Base-by-base conservation (phyloP, 176 grass and related monocot species). In the Eragrostis nindensis region DNA sequence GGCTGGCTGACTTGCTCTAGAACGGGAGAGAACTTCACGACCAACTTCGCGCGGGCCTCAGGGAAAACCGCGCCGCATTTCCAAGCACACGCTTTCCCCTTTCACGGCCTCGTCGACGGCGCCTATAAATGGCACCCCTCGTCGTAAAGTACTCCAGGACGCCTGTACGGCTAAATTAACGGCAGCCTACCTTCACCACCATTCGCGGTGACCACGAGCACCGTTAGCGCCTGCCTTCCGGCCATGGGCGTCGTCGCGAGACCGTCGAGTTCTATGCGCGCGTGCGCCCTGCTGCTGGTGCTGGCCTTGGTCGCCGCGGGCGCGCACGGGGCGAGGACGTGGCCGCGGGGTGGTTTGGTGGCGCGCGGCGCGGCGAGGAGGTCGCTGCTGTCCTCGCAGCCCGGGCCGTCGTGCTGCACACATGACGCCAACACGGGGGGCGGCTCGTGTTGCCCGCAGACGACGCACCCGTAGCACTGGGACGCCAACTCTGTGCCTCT, bases 331-430 rank as follows among this genome's bases (percentile, higher is more conserved):
- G 62, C 62, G 25, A 68, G 55, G 19, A 1, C 12, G 19, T 27
- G 29, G 7, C 60, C 44, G 12, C 27, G 48, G 27, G 11, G 15
- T 0, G 43, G 17, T 17, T 1, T 12, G 26, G 18, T 3, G 54
- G 26, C 2, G 55, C 19, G 24, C 13, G 56, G 27, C 2, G 55
- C 5, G 39, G n/a, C 16, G 17, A 42, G 6, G 15, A 29, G 73
- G 6, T 11, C 30, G 64, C 27, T 59, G 39, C 60, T 69, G 83
- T 25, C 38, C 39, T n/a, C 66, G n/a, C 55, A 1, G 53, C 10
- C 53, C 8, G 55, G 38, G 59, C 12, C 68, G 0, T 80, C 84
- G 16, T 74, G 84, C 68, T 86, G 84, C 76, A 80, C 76, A 13
- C 13, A 74, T 1, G 39, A 86, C 0, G 25, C 8, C 61, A 86